Evolutionary conservation across 225 moss, liverwort and hornwort genomes (phyloP).

Genomic region (Pseudoscleropodium purum): DNA sequence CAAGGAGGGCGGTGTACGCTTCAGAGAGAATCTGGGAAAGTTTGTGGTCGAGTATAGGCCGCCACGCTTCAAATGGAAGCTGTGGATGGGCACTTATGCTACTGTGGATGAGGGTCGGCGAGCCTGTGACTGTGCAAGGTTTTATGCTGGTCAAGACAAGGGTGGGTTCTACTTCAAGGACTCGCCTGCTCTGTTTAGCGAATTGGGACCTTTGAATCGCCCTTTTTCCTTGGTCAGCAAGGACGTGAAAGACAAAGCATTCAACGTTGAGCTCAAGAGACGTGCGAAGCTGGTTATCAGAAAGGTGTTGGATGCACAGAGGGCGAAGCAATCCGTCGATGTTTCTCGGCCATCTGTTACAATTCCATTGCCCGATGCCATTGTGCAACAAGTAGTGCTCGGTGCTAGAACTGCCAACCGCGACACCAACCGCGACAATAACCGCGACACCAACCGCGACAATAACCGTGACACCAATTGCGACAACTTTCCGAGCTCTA

Average conservation of each 20-base stretch:
- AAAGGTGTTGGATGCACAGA: slow-evolving; percentile 21
- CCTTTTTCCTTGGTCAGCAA: slow-evolving; percentile 35
- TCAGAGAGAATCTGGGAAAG: slow-evolving; percentile 32
- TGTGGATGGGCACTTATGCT: slow-evolving; percentile 50
- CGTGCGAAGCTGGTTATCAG: slow-evolving; percentile 42
- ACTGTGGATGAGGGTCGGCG: slow-evolving; percentile 36
- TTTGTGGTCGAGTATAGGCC: slow-evolving; percentile 50
- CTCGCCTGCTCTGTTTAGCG: slow-evolving; percentile 27
- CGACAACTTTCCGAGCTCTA: background rate
- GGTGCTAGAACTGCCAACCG: background rate
- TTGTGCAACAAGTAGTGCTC: background rate
- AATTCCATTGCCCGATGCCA: background rate
- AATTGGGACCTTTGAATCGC: slow-evolving; percentile 25
- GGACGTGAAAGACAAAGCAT: slow-evolving; percentile 30
- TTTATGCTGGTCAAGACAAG: slow-evolving; percentile 52
- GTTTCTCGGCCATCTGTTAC: slow-evolving; percentile 6
- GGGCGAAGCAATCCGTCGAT: background rate
- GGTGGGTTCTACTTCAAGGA: slow-evolving; percentile 47
- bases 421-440: background rate
- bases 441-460: background rate
- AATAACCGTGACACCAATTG: too few species aligned
- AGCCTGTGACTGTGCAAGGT: slow-evolving; percentile 45
- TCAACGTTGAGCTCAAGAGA: slow-evolving; percentile 39
- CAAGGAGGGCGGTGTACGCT: slow-evolving; percentile 43
- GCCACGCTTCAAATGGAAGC: slow-evolving; percentile 47